A percentile compares a stretch with the other conserved stretches of the same genome.
These are phyloP conservation scores for Colletotrichum sp. DNA, from an alignment of 2,329 filamentous ascomycete genomes.

Conservation along the genomic window DNA sequence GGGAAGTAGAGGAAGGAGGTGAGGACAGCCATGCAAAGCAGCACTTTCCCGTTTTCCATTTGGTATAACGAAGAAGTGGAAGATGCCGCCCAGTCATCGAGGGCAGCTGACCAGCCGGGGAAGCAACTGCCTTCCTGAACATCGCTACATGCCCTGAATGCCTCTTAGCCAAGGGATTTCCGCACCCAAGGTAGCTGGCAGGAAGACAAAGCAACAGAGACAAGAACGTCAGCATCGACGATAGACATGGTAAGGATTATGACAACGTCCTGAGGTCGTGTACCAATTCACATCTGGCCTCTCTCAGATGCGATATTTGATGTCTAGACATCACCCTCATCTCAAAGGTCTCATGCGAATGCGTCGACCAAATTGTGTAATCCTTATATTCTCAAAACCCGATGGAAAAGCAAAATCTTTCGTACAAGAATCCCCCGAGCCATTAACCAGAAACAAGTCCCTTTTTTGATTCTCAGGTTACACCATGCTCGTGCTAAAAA, in stretches of 20 bases:
- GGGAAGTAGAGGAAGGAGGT: background rate
- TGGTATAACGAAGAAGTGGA: background rate
- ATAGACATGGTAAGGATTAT: background rate
- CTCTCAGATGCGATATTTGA: background rate
- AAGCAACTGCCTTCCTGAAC: background rate
- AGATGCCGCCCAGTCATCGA: background rate
- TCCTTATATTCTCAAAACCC: constrained; percentile 10
- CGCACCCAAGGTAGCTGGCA: background rate
- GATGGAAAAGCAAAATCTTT: constrained; percentile 10
- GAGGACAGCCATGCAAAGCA: background rate
- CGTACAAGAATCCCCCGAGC: constrained; percentile 18
- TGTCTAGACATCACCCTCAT: background rate
- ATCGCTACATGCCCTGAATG: background rate
- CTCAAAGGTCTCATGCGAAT: background rate
- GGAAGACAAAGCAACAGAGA: background rate
- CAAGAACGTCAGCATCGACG: background rate
- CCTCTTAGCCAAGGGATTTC: background rate
- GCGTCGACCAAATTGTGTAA: background rate
- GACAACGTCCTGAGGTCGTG: background rate
- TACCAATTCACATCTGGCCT: background rate
- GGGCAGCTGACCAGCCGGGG: background rate
- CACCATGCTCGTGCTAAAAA: constrained; percentile 21
- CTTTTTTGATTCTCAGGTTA: constrained; percentile 21
- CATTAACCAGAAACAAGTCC: constrained; percentile 20
- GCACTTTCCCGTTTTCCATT: background rate